Evolutionary conservation across 2,329 filamentous ascomycete genomes (phyloP).

Genomic region (Phaeosphaeria sp.): DNA sequence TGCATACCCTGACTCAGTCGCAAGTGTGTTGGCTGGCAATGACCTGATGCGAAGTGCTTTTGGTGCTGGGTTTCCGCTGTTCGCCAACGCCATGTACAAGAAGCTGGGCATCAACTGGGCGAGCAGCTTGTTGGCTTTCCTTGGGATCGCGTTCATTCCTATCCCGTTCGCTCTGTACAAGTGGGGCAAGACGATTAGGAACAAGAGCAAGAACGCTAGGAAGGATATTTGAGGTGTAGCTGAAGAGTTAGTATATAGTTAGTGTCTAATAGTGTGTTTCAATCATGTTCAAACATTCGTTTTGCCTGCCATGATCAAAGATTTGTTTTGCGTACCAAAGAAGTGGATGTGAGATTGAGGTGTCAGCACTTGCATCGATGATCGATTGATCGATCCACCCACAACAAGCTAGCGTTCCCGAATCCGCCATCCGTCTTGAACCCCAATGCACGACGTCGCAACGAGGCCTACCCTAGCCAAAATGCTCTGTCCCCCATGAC

Average conservation of each 20-base stretch:
- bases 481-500: not conserved
- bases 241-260: not conserved
- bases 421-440: not conserved
- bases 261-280: not conserved
- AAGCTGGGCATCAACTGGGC: conserved; percentile 52
- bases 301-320: too few relatives aligned
- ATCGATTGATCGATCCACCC: not conserved
- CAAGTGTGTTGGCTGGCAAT: conserved; percentile 54
- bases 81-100: conserved; percentile 34
- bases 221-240: conserved; percentile 45
- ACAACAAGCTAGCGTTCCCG: not conserved
- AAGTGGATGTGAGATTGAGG: not conserved
- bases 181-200: conserved; percentile 50
- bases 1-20: conserved; percentile 52
- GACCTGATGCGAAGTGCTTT: conserved; percentile 52
- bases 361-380: not conserved
- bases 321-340: too few relatives aligned
- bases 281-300: too few relatives aligned
- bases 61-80: conserved; percentile 52
- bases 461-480: too few relatives aligned
- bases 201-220: conserved; percentile 50
- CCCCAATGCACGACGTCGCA: not conserved
- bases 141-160: conserved; percentile 54
- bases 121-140: conserved; percentile 49
- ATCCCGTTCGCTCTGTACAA: conserved; percentile 56